A percentile compares a stretch with the other conserved stretches of the same genome.
Conservation (phyloP, 2,329 filamentous ascomycete genomes). For the Hypoxylon sp. region DNA sequence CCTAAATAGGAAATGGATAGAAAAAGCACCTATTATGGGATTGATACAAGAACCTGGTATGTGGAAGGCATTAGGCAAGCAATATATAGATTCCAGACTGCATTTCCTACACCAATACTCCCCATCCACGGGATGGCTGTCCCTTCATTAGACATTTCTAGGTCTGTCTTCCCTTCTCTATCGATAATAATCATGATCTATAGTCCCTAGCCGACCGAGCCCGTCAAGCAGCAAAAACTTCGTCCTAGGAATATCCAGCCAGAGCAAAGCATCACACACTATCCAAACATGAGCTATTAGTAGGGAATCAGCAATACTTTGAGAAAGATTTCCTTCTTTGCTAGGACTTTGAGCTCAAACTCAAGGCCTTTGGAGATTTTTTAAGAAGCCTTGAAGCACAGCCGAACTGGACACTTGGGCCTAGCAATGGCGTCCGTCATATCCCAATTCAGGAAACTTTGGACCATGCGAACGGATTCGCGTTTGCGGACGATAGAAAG, state of each 20-base stretch:
- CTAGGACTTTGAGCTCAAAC: background rate
- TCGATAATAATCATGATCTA: background rate
- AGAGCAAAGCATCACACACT: background rate
- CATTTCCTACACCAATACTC: background rate
- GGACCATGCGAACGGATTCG: background rate
- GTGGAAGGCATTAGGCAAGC: background rate
- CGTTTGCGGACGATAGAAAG: too few relatives aligned
- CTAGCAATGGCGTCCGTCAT: background rate
- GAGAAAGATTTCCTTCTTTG: background rate
- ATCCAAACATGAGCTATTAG: background rate
- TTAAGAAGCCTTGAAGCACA: background rate
- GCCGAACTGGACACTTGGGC: too few relatives aligned
- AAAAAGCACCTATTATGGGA: background rate
- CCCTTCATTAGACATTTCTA: background rate
- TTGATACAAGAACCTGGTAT: background rate
- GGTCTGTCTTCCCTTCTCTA: background rate
- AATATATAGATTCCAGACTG: slow-evolving; percentile 1
- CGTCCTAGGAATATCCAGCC: background rate
- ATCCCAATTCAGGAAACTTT: background rate
- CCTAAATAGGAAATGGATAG: background rate
- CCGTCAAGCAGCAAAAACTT: background rate
- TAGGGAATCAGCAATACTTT: background rate
- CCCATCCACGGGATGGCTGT: background rate
- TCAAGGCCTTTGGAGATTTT: background rate
- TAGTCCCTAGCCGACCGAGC: background rate